Evolutionary conservation across 768 basidiomycete species (phyloP), one percentile per base, ranked within the genome.

Genomic region (Leucosporidium creatinivorum): DNA sequence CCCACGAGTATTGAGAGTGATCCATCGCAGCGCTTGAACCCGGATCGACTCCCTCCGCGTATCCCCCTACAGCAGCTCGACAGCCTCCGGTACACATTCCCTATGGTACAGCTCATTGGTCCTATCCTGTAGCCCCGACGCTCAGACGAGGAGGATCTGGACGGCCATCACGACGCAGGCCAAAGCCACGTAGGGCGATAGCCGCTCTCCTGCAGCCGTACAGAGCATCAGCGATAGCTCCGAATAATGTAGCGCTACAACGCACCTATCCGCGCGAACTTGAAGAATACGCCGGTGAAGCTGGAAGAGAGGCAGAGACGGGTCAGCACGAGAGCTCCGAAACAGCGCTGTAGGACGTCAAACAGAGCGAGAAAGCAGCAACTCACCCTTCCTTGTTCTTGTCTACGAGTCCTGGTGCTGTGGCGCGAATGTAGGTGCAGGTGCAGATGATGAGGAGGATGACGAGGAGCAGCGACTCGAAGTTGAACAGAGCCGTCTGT

Each of bases 401-500:
- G 78, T 99, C 96, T 18, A 98, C 83, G 7, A 98, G 81, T 30
- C 90, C 84, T 17, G 96, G 96, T 4, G 90, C 87, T 21, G 93
- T 87, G 0, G 90, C 87, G 55, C 96, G 86, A 19, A 93, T 84
- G 79, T 98, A 99, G 5, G 94, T 93, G 81, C 91, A 97, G 66
- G 96, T 98, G 81, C 96, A 99, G 67, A 97, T 92, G 78, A 89
- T 82, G 58, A 99, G 83, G 13, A 98, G 84, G 71, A 97, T 87
- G 77, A 94, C 92, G 75, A 94, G 86, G 25, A 99, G 84, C 25
- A 99, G 84, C 0, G 93, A 92, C 79, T 94, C 88, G 77, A 99
- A 99, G 80, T 97, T 94, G 86, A 98, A 97, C 28, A 99, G 84
- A 3, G 96, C 96, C 33, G 94, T 93, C 87, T 89, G 76, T 4